Evolutionary conservation across 805 yeast genomes (phyloP).

Genomic region (Starmera amethionina): DNA sequence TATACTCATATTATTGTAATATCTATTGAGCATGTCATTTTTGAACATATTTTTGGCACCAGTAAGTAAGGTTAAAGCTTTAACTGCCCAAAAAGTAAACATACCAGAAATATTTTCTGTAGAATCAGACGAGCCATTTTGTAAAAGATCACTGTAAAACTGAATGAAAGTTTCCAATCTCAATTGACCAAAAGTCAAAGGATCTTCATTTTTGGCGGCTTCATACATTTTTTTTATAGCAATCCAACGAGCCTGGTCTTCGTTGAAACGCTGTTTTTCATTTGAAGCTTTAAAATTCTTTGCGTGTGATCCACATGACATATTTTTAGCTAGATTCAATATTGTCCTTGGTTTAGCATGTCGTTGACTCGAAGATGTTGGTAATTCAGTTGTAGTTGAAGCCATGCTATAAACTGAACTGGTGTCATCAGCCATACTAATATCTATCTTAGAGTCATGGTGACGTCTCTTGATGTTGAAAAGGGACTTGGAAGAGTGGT

Average conservation of each 20-base stretch:
- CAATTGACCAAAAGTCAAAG: conserved; percentile 8
- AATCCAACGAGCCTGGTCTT: conserved; percentile 13
- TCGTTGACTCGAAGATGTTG: no score
- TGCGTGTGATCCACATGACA: not conserved
- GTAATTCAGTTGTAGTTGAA: no score
- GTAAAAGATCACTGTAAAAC: conserved; percentile 9
- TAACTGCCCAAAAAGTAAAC: conserved; percentile 12
- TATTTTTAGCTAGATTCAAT: not conserved
- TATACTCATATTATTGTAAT: conserved; percentile 12
- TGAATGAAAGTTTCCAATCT: conserved; percentile 12
- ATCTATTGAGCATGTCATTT: conserved; percentile 9
- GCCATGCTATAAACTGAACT: no score
- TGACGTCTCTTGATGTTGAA: no score
- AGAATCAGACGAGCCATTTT: conserved; percentile 1
- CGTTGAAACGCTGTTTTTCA: conserved; percentile 2
- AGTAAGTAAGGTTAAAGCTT: conserved; percentile 12
- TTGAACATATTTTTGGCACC: conserved; percentile 8
- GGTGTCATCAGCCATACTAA: no score
- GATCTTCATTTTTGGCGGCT: conserved; percentile 5
- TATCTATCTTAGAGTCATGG: no score
- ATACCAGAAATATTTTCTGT: conserved; percentile 5
- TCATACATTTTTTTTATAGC: conserved; percentile 5
- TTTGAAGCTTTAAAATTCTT: not conserved
- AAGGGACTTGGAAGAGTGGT: no score
- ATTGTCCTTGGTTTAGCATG: no score